phyloP scores from a whole-genome alignment of 2,329 filamentous ascomycete species.

The Chrysoporthe puriensis region DNA sequence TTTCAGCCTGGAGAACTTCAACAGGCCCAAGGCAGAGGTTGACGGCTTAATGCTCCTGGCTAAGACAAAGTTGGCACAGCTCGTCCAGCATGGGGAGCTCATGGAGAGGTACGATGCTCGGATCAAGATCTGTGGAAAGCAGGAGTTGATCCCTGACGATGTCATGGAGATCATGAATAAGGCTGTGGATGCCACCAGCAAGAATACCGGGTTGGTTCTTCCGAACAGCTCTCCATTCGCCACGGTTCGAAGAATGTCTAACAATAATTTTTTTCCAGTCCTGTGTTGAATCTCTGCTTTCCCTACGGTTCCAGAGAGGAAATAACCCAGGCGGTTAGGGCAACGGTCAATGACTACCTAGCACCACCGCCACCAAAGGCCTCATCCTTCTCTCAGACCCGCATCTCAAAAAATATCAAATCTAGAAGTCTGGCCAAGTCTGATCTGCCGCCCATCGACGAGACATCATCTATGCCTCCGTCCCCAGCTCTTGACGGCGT shows the following conservation, averaged over 20 bases:
- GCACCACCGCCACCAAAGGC: constrained; percentile 67
- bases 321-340: constrained; percentile 86
- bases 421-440: constrained; percentile 61
- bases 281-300: constrained; percentile 89
- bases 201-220: constrained; percentile 72
- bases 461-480: constrained; percentile 50
- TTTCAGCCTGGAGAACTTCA: constrained; percentile 99
- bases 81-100: constrained; percentile 90
- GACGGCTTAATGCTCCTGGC: constrained; percentile 97
- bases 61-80: constrained; percentile 89
- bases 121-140: constrained; percentile 82
- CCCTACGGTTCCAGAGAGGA: constrained; percentile 96
- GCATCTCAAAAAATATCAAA: constrained; percentile 84
- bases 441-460: constrained; percentile 54
- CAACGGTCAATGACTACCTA: constrained; percentile 86
- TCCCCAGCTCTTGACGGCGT: constrained; percentile 50
- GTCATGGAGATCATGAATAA: constrained; percentile 87
- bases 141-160: constrained; percentile 81
- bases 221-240: not conserved
- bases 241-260: constrained; percentile 21
- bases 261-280: constrained; percentile 39
- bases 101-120: constrained; percentile 90
- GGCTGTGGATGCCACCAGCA: constrained; percentile 82
- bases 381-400: constrained; percentile 82
- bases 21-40: constrained; percentile 93